Conservation (phyloP, 371 early-diverging fungal genomes). For the Mucor saturninus region DNA sequence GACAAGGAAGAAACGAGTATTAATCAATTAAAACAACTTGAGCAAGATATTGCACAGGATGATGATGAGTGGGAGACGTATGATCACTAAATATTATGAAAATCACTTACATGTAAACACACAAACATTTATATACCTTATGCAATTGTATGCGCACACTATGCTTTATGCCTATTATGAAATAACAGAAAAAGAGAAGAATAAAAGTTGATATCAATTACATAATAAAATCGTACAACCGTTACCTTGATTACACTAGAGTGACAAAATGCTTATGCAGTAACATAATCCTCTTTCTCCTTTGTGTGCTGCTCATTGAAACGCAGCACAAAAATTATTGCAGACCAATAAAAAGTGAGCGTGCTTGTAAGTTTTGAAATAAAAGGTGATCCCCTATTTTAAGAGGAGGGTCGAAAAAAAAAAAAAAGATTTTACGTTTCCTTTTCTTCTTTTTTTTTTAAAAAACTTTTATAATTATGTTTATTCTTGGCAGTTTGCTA, state of each 20-base stretch:
- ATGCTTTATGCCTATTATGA: constrained; percentile 3
- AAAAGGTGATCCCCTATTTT: constrained; percentile 2
- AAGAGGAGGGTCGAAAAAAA: constrained; percentile 4
- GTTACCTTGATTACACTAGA: background rate
- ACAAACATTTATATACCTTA: background rate
- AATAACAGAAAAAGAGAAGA: background rate
- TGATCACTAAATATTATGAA: background rate
- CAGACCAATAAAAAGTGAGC: constrained; percentile 4
- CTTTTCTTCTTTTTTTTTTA: background rate
- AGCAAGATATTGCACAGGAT: constrained; percentile 22
- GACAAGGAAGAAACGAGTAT: background rate
- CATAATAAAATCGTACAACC: background rate
- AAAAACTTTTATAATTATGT: background rate
- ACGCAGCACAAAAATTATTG: constrained; percentile 2
- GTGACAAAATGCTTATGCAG: background rate
- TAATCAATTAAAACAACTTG: constrained; percentile 10
- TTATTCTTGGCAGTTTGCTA: background rate
- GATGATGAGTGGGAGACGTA: constrained; percentile 6
- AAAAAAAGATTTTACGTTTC: constrained; percentile 1
- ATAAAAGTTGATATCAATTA: background rate
- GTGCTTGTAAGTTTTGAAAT: background rate
- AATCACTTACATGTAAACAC: background rate
- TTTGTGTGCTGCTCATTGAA: background rate
- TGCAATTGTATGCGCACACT: background rate
- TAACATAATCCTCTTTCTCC: background rate